Conservation (phyloP, 1,139 yeast species). For the Candida sp. region DNA sequence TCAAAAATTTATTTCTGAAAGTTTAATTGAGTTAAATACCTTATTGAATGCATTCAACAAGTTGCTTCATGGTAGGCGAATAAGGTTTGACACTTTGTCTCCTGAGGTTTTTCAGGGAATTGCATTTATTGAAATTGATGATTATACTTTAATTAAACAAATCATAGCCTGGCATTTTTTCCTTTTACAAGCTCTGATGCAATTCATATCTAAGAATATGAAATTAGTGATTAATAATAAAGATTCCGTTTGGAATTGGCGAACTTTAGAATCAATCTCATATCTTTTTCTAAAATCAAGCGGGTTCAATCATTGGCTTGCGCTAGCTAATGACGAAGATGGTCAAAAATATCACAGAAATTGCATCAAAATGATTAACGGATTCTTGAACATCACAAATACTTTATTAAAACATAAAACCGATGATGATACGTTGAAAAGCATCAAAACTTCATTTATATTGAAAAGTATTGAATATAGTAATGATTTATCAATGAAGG, state of each 20-base stretch:
- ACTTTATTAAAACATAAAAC: slow-evolving; percentile 5
- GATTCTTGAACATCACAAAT: slow-evolving; percentile 18
- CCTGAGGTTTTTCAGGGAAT: slow-evolving; percentile 7
- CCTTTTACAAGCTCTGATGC: slow-evolving; percentile 26
- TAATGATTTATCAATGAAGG: slow-evolving; percentile 4
- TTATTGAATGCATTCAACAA: slow-evolving; percentile 9
- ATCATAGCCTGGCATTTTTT: slow-evolving; percentile 31
- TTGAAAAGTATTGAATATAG: slow-evolving; percentile 10
- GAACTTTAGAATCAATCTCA: slow-evolving; percentile 13
- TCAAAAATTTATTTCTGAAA: slow-evolving; percentile 14
- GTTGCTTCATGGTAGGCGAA: slow-evolving; percentile 5
- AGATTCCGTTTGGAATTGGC: slow-evolving; percentile 9
- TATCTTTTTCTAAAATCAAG: slow-evolving; percentile 16
- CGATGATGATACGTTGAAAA: slow-evolving; percentile 1
- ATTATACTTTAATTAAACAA: slow-evolving; percentile 14
- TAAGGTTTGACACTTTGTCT: neutral
- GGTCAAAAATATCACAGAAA: slow-evolving; percentile 14
- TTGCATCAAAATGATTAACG: slow-evolving; percentile 20
- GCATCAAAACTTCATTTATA: slow-evolving; percentile 7
- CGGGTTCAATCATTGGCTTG: slow-evolving; percentile 23
- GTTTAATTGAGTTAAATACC: slow-evolving; percentile 11
- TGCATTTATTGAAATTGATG: slow-evolving; percentile 5
- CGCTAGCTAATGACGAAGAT: slow-evolving; percentile 7
- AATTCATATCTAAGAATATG: slow-evolving; percentile 18
- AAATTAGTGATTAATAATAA: slow-evolving; percentile 9